These are phyloP conservation scores for Clarkia xantiana DNA, from an alignment of 345 rosid species.

Conservation along the genomic window DNA sequence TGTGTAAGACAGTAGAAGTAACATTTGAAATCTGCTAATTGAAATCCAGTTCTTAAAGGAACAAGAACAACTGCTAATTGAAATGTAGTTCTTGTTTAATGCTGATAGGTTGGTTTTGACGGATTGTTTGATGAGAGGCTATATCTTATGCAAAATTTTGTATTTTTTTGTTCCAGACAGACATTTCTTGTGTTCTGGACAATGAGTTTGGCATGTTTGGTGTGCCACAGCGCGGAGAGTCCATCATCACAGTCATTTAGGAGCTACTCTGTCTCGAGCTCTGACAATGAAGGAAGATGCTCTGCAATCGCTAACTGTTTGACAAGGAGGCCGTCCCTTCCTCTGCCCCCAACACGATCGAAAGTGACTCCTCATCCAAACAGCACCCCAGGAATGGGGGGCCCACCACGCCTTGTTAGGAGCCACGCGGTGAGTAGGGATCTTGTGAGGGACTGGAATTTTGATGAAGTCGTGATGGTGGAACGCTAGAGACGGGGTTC, in stretches of 20 bases:
- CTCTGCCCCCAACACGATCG: constrained; percentile 48
- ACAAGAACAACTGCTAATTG: too few species aligned
- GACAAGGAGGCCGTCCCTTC: constrained; percentile 46
- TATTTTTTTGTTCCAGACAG: not conserved
- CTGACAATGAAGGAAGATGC: constrained; percentile 85
- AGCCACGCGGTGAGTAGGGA: constrained; percentile 89
- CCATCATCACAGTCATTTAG: constrained; percentile 86
- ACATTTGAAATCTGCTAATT: too few species aligned
- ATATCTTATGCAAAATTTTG: too few species aligned
- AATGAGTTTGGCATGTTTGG: constrained; percentile 89
- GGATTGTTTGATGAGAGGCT: too few species aligned
- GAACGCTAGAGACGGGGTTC: constrained; percentile 23
- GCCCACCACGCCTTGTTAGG: constrained; percentile 68
- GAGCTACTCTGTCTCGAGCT: constrained; percentile 87
- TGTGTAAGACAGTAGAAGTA: too few species aligned
- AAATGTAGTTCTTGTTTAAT: too few species aligned
- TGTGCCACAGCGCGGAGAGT: constrained; percentile 81
- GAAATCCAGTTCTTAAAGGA: too few species aligned
- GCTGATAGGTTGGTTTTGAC: too few species aligned
- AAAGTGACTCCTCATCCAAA: constrained; percentile 82
- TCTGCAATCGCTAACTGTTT: constrained; percentile 59
- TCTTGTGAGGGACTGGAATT: constrained; percentile 93
- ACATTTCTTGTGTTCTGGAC: not conserved
- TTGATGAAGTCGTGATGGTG: constrained; percentile 35
- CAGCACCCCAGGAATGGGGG: constrained; percentile 29